These are phyloP conservation scores for Coleophoma crateriformis DNA, from an alignment of 2,329 filamentous ascomycete species.

Conservation along the genomic window DNA sequence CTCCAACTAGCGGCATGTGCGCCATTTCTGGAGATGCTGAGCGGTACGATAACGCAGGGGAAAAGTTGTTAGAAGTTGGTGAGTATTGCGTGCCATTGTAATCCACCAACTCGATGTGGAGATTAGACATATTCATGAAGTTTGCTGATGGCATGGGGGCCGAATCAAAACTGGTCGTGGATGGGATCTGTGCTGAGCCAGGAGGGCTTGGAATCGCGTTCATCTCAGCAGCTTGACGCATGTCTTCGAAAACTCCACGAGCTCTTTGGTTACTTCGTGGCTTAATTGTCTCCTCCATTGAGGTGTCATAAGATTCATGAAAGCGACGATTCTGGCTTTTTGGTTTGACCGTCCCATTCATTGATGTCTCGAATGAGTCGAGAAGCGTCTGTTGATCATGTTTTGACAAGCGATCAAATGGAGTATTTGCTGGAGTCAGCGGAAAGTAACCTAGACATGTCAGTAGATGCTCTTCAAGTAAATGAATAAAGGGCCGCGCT, in stretches of 20 bases:
- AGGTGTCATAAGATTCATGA: slow-evolving; percentile 56
- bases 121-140: slow-evolving; percentile 46
- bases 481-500: background rate
- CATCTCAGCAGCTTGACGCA: slow-evolving; percentile 50
- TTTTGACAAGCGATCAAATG: slow-evolving; percentile 35
- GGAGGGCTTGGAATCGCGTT: slow-evolving; percentile 50
- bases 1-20: slow-evolving; percentile 36
- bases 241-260: slow-evolving; percentile 51
- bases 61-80: slow-evolving; percentile 25
- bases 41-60: slow-evolving; percentile 41
- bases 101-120: slow-evolving; percentile 32
- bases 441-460: slow-evolving; percentile 52
- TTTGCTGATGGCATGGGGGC: slow-evolving; percentile 50
- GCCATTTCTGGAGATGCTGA: slow-evolving; percentile 45
- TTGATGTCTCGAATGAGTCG: slow-evolving; percentile 55
- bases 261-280: slow-evolving; percentile 41
- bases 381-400: slow-evolving; percentile 39
- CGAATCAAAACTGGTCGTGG: slow-evolving; percentile 38
- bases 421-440: slow-evolving; percentile 62
- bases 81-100: slow-evolving; percentile 19
- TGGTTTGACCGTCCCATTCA: slow-evolving; percentile 42
- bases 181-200: slow-evolving; percentile 42
- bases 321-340: slow-evolving; percentile 41
- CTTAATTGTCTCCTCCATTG: slow-evolving; percentile 62
- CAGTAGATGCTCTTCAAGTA: slow-evolving; percentile 6